Conservation (phyloP, 345 rosid species). For the Linum tenue region DNA sequence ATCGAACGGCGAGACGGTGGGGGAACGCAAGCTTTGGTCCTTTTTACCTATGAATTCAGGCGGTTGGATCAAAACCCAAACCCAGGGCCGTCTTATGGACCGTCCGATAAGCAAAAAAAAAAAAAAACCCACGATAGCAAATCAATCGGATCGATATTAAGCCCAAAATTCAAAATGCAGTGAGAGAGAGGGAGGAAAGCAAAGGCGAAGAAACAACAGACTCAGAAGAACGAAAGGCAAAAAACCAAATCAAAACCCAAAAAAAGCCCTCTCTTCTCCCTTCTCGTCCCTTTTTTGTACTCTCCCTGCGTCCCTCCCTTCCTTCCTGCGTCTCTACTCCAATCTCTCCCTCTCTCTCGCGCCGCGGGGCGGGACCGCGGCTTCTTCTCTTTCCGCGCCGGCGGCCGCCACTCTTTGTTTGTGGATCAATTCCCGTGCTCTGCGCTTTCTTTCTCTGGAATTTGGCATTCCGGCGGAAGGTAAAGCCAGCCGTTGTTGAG, state of each 20-base stretch:
- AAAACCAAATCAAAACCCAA: conserved; percentile 3
- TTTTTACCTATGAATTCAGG: conserved; percentile 36
- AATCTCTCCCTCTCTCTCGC: conserved; percentile 11
- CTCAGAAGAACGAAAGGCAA: conserved; percentile 7
- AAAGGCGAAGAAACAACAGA: conserved; percentile 13
- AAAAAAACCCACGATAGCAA: too few relatives aligned
- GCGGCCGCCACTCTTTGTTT: neutral
- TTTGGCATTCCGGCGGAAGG: neutral
- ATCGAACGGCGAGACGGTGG: conserved; percentile 39
- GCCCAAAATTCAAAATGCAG: conserved; percentile 77
- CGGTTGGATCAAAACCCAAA: conserved; percentile 38
- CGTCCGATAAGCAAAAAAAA: conserved; percentile 49
- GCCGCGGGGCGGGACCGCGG: neutral
- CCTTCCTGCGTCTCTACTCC: conserved; percentile 14
- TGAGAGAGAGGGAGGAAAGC: conserved; percentile 79
- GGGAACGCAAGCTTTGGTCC: conserved; percentile 1
- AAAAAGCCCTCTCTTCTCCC: conserved; percentile 14
- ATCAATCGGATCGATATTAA: too few relatives aligned
- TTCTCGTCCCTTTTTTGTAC: too few relatives aligned
- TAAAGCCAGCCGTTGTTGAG: neutral
- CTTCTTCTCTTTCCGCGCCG: conserved; percentile 15
- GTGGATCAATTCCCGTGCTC: neutral
- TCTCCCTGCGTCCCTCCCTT: too few relatives aligned
- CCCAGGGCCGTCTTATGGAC: conserved; percentile 42
- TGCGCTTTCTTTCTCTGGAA: neutral